phyloP scores from a whole-genome alignment of 306 rosid species.

The Quercus rubra region DNA sequence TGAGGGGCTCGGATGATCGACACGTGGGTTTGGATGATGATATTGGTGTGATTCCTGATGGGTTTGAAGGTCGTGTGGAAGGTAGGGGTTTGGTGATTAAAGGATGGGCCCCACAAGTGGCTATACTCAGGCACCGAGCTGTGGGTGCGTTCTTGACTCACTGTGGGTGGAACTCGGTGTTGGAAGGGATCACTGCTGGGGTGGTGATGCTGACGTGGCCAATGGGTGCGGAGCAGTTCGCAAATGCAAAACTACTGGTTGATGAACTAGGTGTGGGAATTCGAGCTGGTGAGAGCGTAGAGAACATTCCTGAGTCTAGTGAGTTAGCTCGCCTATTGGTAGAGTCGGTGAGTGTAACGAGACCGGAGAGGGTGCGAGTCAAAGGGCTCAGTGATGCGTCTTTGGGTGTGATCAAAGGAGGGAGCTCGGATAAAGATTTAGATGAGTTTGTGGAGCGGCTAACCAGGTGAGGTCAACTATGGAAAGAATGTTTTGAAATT shows the following conservation, averaged over 20 bases:
- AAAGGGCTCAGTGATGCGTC: slow-evolving; percentile 21
- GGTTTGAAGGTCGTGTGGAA: slow-evolving; percentile 22
- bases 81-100: slow-evolving; percentile 29
- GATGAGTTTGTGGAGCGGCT: slow-evolving; percentile 31
- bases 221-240: slow-evolving; percentile 42
- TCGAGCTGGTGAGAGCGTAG: slow-evolving; percentile 28
- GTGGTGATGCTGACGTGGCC: slow-evolving; percentile 59
- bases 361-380: slow-evolving; percentile 23
- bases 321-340: slow-evolving; percentile 24
- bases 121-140: slow-evolving; percentile 33
- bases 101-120: slow-evolving; percentile 56
- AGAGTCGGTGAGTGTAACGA: not conserved
- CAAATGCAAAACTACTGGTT: slow-evolving; percentile 38
- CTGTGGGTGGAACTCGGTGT: slow-evolving; percentile 55
- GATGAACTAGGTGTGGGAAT: slow-evolving; percentile 31
- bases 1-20: not conserved
- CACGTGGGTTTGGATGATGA: not conserved
- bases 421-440: slow-evolving; percentile 38
- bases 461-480: too few species aligned
- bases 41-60: not conserved
- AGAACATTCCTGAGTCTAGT: slow-evolving; percentile 14
- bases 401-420: slow-evolving; percentile 24
- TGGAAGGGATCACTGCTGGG: slow-evolving; percentile 40
- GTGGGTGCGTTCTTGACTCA: slow-evolving; percentile 49
- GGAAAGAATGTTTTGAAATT: too few species aligned